Evolutionary conservation across 306 rosid species (phyloP).

Genomic region (Castanea mollissima): DNA sequence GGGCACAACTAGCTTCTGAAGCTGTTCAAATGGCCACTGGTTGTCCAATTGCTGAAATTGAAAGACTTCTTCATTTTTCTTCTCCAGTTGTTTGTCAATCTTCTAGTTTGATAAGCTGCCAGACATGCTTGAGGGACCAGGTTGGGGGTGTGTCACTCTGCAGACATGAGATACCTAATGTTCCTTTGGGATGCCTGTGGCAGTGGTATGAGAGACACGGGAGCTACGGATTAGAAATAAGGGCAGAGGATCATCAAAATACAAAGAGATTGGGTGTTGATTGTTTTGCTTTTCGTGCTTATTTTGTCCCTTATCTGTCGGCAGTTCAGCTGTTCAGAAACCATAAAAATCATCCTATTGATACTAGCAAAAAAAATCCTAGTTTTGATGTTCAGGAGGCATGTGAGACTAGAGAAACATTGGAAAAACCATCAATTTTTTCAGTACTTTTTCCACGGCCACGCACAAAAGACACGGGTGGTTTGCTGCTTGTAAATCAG

Average conservation of each 20-base stretch:
- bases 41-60: constrained; percentile 66
- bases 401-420: constrained; percentile 18
- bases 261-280: constrained; percentile 40
- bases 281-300: constrained; percentile 52
- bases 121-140: constrained; percentile 36
- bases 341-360: constrained; percentile 9
- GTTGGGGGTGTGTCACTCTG: constrained; percentile 38
- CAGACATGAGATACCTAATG: constrained; percentile 52
- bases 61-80: constrained; percentile 59
- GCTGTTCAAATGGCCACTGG: constrained; percentile 53
- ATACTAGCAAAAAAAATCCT: constrained; percentile 8
- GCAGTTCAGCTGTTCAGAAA: constrained; percentile 77
- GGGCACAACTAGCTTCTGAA: constrained; percentile 62
- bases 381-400: constrained; percentile 31
- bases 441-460: constrained; percentile 46
- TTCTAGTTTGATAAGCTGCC: constrained; percentile 28
- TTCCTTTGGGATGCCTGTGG: constrained; percentile 69
- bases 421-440: constrained; percentile 41
- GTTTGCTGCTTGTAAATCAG: constrained; percentile 19
- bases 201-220: constrained; percentile 86
- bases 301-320: constrained; percentile 84
- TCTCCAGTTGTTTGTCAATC: constrained; percentile 59
- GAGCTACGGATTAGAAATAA: constrained; percentile 80
- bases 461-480: constrained; percentile 24
- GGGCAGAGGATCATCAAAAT: constrained; percentile 46